Percentiles rank a stretch among this genome's conserved stretches.
Conservation (phyloP, 2,329 filamentous ascomycete genomes). For the Scopulariopsis brevicaulis region DNA sequence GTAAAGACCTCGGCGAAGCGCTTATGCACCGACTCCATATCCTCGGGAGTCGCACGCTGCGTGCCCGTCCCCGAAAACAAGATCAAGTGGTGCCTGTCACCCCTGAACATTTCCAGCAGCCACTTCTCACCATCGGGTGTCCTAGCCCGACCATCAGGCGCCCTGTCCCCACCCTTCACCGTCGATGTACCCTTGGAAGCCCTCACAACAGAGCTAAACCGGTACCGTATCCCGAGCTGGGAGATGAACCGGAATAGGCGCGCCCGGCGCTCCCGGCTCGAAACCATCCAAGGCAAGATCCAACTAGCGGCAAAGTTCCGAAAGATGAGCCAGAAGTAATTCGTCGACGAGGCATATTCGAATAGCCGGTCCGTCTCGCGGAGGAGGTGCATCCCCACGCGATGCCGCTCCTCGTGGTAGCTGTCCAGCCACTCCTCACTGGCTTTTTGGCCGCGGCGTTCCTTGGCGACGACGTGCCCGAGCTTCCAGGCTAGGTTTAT, state of each 20-base stretch:
- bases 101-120: slow-evolving; percentile 15
- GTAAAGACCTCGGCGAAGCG: neutral
- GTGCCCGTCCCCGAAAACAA: slow-evolving; percentile 16
- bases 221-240: slow-evolving; percentile 29
- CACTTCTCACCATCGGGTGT: slow-evolving; percentile 7
- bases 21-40: neutral
- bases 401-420: slow-evolving; percentile 33
- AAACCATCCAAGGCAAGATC: slow-evolving; percentile 22
- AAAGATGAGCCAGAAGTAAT: slow-evolving; percentile 19
- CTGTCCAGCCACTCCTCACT: slow-evolving; percentile 28
- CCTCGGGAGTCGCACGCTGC: slow-evolving; percentile 1
- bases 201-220: slow-evolving; percentile 22
- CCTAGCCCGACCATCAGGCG: slow-evolving; percentile 23
- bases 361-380: slow-evolving; percentile 28
- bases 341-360: slow-evolving; percentile 21
- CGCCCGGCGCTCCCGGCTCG: slow-evolving; percentile 10
- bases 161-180: slow-evolving; percentile 33
- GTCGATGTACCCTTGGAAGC: slow-evolving; percentile 18
- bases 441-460: slow-evolving; percentile 6
- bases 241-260: slow-evolving; percentile 22
- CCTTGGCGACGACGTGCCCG: slow-evolving; percentile 21
- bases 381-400: slow-evolving; percentile 30
- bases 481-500: slow-evolving; percentile 44
- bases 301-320: slow-evolving; percentile 25
- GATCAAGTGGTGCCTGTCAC: slow-evolving; percentile 16